Base-by-base conservation (phyloP, 2,329 filamentous ascomycete genomes). In the Escovopsis sp. region DNA sequence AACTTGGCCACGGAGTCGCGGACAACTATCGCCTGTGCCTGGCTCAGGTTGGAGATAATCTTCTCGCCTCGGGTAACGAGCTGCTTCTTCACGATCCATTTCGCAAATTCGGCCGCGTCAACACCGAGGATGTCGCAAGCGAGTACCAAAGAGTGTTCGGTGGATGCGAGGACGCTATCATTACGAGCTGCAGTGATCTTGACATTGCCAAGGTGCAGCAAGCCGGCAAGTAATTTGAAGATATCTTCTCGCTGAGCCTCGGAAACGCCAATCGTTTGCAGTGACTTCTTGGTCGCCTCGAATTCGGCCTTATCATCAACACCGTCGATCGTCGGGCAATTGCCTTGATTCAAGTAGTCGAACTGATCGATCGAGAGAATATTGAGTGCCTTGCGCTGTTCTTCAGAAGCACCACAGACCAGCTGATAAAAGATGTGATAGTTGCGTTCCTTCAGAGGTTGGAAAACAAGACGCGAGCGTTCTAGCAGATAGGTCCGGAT, bases 371-470 rank as follows among this genome's bases (percentile, higher is more conserved):
- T 76, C 0, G 87, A 76, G 36, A 87, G 65, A 46, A 98, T 67
- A 35, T 79, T 76, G 45, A 95, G 72, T 51, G 89, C 81, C 57
- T 89, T 74, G 39, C 79, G 80, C 63, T 95, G 81, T 48, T 76
- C 71, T 29, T 94, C 84, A 2, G 84, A 79, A n/a, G 88, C 84
- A 58, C 93, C 91, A 39, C 88, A 87, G 37, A 95, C 80, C 40
- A 98, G 74, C 62, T 98, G 91, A 63, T 98, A 98, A 67, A 98
- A 98, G 54, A 98, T 89, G 63, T 98, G 91, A 65, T 98, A 98
- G 62, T 98, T 98, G 51, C 91, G 77, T 68, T 98, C 91, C 66
- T 94, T 96, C 48, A 95, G 69, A 35, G 91, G 91, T 59, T 98
- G 91, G 63, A 96, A 98, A 14, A 96, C 91, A 54, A 98, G 70